phyloP scores from a whole-genome alignment of 164 flowering plant species.

The Vitis rupestris region DNA sequence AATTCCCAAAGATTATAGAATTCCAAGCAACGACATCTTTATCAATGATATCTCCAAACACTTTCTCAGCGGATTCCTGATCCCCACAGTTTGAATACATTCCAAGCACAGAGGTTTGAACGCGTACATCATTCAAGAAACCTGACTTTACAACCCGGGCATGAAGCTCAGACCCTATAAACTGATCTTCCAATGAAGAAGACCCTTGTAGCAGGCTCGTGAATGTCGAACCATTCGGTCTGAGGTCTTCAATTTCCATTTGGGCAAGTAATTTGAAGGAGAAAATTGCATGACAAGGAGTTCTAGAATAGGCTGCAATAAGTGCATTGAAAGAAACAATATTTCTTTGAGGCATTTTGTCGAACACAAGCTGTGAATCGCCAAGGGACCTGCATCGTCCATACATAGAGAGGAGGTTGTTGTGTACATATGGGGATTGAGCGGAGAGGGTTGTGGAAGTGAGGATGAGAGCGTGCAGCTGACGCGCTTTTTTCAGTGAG shows the following conservation, averaged over 20 bases:
- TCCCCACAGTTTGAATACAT: constrained; percentile 68
- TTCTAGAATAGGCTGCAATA: constrained; percentile 61
- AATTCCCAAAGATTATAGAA: constrained; percentile 48
- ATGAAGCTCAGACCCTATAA: constrained; percentile 50
- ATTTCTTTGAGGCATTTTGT: constrained; percentile 71
- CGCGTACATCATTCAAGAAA: constrained; percentile 36
- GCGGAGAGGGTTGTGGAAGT: constrained; percentile 28
- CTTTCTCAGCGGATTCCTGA: constrained; percentile 44
- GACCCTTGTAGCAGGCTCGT: constrained; percentile 69
- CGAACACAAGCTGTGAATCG: constrained; percentile 60
- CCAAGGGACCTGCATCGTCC: constrained; percentile 49
- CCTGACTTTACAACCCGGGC: constrained; percentile 53
- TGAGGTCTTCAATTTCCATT: constrained; percentile 37
- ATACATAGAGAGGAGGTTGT: constrained; percentile 79
- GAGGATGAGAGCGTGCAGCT: constrained; percentile 68
- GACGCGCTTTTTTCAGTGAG: constrained; percentile 57
- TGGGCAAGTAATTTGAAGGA: constrained; percentile 34
- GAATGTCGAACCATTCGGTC: constrained; percentile 60
- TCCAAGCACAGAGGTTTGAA: constrained; percentile 71
- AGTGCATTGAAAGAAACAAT: constrained; percentile 74
- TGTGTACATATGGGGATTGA: constrained; percentile 51
- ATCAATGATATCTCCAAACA: constrained; percentile 34
- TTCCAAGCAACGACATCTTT: constrained; percentile 79
- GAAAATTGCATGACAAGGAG: constrained; percentile 20
- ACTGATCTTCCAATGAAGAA: constrained; percentile 30